phyloP scores from a whole-genome alignment of 129 eudicot genomes.

The Cynara cardunculus region DNA sequence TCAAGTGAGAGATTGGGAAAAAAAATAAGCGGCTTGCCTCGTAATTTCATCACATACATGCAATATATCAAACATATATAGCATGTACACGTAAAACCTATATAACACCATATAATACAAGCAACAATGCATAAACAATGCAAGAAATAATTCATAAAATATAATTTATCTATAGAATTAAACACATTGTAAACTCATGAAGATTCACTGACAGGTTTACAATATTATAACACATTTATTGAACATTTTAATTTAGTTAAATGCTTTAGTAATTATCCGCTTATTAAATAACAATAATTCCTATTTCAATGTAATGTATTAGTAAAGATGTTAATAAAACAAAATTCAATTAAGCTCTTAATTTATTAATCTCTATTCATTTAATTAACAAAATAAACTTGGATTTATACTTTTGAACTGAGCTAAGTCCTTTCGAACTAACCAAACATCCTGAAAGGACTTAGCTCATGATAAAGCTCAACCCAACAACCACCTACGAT shows the following conservation, averaged over 20 bases:
- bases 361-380: background rate
- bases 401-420: background rate
- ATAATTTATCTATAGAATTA: too few species aligned
- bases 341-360: background rate
- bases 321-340: background rate
- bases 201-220: too few species aligned
- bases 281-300: background rate
- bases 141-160: too few species aligned
- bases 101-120: too few species aligned
- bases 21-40: too few species aligned
- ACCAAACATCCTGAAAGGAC: background rate
- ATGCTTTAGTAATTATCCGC: background rate
- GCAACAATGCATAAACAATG: too few species aligned
- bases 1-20: too few species aligned
- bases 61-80: too few species aligned
- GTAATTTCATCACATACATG: too few species aligned
- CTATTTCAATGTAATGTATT: background rate
- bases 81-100: too few species aligned
- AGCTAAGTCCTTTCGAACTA: background rate
- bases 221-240: background rate
- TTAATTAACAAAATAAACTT: too few species aligned
- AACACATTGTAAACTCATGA: too few species aligned
- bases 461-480: background rate
- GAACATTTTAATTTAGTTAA: background rate
- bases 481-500: background rate